These are phyloP conservation scores for Saccharomyces hybrid DNA, from an alignment of 1,139 yeast genomes.

Conservation along the genomic window DNA sequence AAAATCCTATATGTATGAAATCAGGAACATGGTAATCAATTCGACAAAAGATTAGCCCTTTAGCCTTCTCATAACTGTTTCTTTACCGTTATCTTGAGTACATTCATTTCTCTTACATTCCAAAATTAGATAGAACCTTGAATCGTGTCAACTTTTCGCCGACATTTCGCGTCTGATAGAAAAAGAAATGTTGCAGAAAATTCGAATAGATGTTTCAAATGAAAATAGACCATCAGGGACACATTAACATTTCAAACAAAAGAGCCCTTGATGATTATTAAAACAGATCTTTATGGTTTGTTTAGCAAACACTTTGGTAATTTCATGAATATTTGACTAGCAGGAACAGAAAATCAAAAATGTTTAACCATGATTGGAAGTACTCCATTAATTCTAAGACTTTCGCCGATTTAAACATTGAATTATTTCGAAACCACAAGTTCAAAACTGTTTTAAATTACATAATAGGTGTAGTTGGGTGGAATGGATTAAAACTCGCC, in stretches of 20 bases:
- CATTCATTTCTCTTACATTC: not conserved
- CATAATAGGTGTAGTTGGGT: conserved; percentile 40
- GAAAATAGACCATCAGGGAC: not conserved
- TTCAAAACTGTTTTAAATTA: conserved; percentile 50
- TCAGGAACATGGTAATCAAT: conserved; percentile 31
- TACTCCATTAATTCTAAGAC: conserved; percentile 26
- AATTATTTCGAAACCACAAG: conserved; percentile 47
- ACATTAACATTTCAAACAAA: not conserved
- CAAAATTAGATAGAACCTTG: not conserved
- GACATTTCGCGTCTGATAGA: not conserved
- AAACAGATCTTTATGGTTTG: not conserved
- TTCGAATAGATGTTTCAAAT: not conserved
- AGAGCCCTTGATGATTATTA: not conserved
- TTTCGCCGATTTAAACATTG: conserved; percentile 36
- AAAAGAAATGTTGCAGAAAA: not conserved
- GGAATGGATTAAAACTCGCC: conserved; percentile 47
- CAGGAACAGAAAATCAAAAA: conserved; percentile 1
- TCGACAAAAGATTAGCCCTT: conserved; percentile 20
- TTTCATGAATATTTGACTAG: not conserved
- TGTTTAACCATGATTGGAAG: conserved; percentile 24
- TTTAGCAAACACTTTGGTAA: not conserved
- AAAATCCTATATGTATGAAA: conserved; percentile 26
- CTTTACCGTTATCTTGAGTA: not conserved
- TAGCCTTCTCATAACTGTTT: not conserved
- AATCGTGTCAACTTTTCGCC: not conserved